phyloP scores from a whole-genome alignment of 192 early-diverging fungal genomes.

The Chytriomyces sp. region DNA sequence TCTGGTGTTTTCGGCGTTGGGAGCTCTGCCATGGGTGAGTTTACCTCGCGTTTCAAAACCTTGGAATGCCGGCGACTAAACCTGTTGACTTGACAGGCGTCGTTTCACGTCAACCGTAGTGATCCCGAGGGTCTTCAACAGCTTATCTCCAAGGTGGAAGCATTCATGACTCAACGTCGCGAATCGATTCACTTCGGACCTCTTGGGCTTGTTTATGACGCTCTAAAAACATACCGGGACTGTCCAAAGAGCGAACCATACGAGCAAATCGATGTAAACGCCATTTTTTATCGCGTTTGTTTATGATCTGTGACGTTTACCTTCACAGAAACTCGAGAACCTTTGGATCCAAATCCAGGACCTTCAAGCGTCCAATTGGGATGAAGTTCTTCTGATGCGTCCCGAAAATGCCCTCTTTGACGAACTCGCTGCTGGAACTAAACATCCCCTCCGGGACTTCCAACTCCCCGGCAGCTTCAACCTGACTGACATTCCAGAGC shows the following conservation, averaged over 20 bases:
- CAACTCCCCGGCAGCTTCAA: constrained; percentile 24
- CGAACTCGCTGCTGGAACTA: constrained; percentile 19
- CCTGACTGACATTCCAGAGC: constrained; percentile 31
- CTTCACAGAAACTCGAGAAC: constrained; percentile 38
- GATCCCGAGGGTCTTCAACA: constrained; percentile 48
- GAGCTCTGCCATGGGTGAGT: constrained; percentile 79
- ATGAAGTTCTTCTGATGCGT: constrained; percentile 33
- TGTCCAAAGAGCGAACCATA: constrained; percentile 40
- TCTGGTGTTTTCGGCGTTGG: constrained; percentile 74
- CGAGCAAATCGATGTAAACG: constrained; percentile 30
- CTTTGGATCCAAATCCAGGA: constrained; percentile 45
- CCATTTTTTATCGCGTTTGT: not conserved
- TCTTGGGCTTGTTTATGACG: constrained; percentile 35
- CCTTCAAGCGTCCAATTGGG: constrained; percentile 31
- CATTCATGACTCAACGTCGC: constrained; percentile 41
- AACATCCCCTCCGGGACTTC: constrained; percentile 41
- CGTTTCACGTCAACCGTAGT: constrained; percentile 49
- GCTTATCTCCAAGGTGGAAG: constrained; percentile 31
- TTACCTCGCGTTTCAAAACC: not conserved
- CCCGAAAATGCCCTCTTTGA: constrained; percentile 20
- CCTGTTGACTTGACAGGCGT: constrained; percentile 18
- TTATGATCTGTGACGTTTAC: not conserved
- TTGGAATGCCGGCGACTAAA: not conserved
- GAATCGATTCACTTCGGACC: constrained; percentile 20
- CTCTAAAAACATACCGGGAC: constrained; percentile 43